Evolutionary conservation across 1,284 basidiomycete genomes (phyloP), one percentile per base, ranked within the genome.

Genomic region (Pulchroboletus neoregius): DNA sequence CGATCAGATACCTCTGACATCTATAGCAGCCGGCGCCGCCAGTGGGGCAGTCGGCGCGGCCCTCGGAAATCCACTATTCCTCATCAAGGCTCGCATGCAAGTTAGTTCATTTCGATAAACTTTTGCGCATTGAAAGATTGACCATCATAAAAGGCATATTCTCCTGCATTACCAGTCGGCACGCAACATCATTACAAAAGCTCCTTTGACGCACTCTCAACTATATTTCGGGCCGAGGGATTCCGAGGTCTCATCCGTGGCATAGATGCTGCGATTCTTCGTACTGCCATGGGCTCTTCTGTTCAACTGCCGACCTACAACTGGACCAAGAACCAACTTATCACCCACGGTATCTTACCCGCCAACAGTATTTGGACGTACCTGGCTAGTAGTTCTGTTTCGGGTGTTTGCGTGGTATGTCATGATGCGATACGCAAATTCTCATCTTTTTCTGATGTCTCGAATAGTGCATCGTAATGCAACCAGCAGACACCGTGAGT

Each of bases 61-160:
- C 31, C 71, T 96, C 28, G 95, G 95, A 39, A 98, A 95, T 60
- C 95, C 96, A 0, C 73, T 99, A 13, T 99, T 96, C 72, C 74
- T 99, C 42, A 84, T 99, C 65, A 99, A 99, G 72, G 95, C 95
- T 6, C 82, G 95, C 38, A 95, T 98, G 84, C 95, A 99, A 74
- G 87, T 87, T 20, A 56, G 75, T 60, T n/a, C n/a, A 31, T 31
- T 27, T 43, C 24, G 1, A 45, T 2, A n/a, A 4, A n/a, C 20
- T 12, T 11, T 46, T 27, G 15, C 15, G 15, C 35, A 12, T 16
- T 10, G 22, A 26, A 24, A 13, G n/a, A 34, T 22, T 43, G 32
- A 51, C 49, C 15, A 24, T 50, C 27, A 36, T n/a, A 5, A 52
- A n/a, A 87, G 82, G 94, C 93, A 26, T 96, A 92, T 70, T 94